A percentile compares a stretch with the other conserved stretches of the same genome.
These are phyloP conservation scores for Chrysophaeum taylorii DNA, from an alignment of 352 stramenopile genomes.

Conservation along the genomic window DNA sequence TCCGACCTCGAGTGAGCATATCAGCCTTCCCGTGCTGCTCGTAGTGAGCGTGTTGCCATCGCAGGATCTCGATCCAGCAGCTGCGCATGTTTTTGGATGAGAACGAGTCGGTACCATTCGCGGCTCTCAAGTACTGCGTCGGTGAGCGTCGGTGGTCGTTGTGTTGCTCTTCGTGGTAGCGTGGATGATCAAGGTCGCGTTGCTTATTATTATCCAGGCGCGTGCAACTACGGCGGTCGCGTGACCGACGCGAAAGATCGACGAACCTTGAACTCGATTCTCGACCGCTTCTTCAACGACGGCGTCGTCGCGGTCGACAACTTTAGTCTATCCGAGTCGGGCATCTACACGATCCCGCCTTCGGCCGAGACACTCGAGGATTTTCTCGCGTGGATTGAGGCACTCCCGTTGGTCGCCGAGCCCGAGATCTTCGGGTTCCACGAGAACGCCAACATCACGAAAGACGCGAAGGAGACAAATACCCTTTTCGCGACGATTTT, in stretches of 20 bases:
- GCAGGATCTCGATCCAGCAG: slow-evolving; percentile 78
- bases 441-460: slow-evolving; percentile 84
- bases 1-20: no score
- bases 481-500: slow-evolving; percentile 81
- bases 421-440: slow-evolving; percentile 90
- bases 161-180: no score
- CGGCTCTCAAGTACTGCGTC: slow-evolving; percentile 82
- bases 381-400: slow-evolving; percentile 63
- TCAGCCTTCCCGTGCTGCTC: no score
- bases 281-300: slow-evolving; percentile 75
- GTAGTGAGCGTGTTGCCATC: no score
- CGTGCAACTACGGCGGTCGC: slow-evolving; percentile 89
- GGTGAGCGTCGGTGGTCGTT: no score
- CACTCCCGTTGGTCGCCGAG: slow-evolving; percentile 67
- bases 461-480: slow-evolving; percentile 83
- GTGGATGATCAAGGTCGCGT: no score
- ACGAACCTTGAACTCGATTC: slow-evolving; percentile 76
- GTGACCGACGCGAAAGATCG: slow-evolving; percentile 89
- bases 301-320: slow-evolving; percentile 49
- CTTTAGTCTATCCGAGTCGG: slow-evolving; percentile 28
- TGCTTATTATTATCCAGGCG: no score
- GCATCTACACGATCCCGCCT: slow-evolving; percentile 39
- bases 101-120: slow-evolving; percentile 73
- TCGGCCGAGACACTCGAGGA: slow-evolving; percentile 29
- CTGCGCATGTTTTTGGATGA: slow-evolving; percentile 78